Evolutionary conservation across 495 filamentous ascomycete genomes (phyloP), one percentile per base, ranked within the genome.

Genomic region (Penicillium argentinense): DNA sequence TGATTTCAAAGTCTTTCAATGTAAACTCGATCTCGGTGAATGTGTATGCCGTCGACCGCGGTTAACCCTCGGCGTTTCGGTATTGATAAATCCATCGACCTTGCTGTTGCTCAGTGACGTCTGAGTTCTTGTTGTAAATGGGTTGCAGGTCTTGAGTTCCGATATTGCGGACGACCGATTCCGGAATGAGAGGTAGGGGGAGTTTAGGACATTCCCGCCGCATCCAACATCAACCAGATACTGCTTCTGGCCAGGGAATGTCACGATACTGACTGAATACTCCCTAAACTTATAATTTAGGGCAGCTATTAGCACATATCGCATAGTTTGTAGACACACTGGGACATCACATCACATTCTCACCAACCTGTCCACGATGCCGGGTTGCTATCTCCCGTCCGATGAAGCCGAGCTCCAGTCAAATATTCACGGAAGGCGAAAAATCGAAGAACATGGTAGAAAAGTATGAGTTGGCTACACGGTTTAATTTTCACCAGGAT

Each of bases 341-440:
- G n/a, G n/a, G n/a, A n/a, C n/a, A n/a, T n/a, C n/a, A n/a, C n/a
- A n/a, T n/a, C n/a, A n/a, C n/a, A n/a, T n/a, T n/a, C 37, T 39
- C 23, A 39, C 37, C 37, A 39, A 7, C 37, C 37, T 14, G 37
- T 24, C 37, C 37, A 39, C 9, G 9, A 7, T 4, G 32, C 7
- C 14, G 32, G 14, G 6, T 36, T 6, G 11, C 32, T 18, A 36
- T 36, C 32, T 36, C 32, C 32, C 21, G 32, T 36, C 14, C 37
- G 37, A 26, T 39, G 23, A 26, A 39, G 37, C 7, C 37, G 37
- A 26, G 37, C 37, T 39, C 37, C 37, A 9, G 37, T 39, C 21
- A 39, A 24, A 9, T 24, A 39, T 13, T 23, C 37, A 18, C 8
- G 19, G 14, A 39, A 39, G 2, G 19, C 37, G 11, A 39, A 26